Conservation (phyloP, 23 red algal genomes). For the Cyanidiococcus yangmingshanensis region DNA sequence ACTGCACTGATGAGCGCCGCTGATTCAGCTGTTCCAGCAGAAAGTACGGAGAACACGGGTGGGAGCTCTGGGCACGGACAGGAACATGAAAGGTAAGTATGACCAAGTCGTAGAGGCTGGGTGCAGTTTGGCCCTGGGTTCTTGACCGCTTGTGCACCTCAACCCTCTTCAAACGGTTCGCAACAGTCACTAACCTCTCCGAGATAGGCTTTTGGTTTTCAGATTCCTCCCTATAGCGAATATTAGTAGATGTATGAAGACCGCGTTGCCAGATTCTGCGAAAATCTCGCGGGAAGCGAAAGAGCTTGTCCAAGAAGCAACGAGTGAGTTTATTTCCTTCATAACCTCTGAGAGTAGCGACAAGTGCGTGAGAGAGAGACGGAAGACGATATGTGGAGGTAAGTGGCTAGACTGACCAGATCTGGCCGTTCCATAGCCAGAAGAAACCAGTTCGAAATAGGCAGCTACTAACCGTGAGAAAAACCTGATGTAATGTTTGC, state of each 20-base stretch:
- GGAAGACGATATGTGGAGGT: conserved; percentile 89
- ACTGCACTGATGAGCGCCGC: background rate
- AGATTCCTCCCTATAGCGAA: conserved; percentile 88
- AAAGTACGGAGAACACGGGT: background rate
- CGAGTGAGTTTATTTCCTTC: conserved; percentile 92
- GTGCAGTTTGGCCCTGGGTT: too few relatives aligned
- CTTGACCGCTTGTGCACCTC: too few relatives aligned
- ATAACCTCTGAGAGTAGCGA: conserved; percentile 96
- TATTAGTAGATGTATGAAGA: conserved; percentile 85
- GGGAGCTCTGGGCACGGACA: background rate
- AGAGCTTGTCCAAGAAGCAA: conserved; percentile 89
- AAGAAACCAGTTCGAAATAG: too few relatives aligned
- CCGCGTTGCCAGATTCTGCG: conserved; percentile 64
- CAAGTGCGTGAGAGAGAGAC: conserved; percentile 90
- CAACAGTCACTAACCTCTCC: too few relatives aligned
- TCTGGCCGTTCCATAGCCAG: too few relatives aligned
- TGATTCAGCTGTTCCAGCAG: background rate
- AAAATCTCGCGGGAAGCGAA: conserved; percentile 92
- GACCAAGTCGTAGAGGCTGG: too few relatives aligned
- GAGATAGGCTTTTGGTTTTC: background rate
- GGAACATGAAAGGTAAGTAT: background rate
- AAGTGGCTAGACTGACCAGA: too few relatives aligned
- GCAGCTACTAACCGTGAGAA: background rate
- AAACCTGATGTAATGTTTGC: background rate
- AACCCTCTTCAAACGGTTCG: too few relatives aligned